Conservation (phyloP, 495 filamentous ascomycete species). For the Talaromyces trachyspermus region DNA sequence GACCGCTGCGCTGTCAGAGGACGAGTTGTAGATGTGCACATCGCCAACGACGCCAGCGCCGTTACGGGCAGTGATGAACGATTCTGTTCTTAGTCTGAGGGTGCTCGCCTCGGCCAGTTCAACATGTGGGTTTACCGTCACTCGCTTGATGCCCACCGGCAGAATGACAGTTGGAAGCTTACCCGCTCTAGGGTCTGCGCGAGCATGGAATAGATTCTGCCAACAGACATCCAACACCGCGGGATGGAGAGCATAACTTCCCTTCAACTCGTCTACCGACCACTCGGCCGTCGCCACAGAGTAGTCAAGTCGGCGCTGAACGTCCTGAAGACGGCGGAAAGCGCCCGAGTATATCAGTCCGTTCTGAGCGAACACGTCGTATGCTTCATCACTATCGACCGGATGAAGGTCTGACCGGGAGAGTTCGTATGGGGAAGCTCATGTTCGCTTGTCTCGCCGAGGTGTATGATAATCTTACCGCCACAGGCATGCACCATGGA, state of each 20-base stretch:
- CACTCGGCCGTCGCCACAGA: conserved; percentile 26
- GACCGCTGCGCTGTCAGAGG: too few species aligned
- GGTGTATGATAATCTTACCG: neutral
- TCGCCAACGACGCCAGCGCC: too few species aligned
- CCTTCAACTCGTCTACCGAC: neutral
- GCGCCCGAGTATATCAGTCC: conserved; percentile 25
- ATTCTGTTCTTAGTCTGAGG: too few species aligned
- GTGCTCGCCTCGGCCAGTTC: too few species aligned
- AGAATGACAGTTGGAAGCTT: neutral
- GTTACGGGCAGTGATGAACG: too few species aligned
- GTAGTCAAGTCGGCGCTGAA: conserved; percentile 19
- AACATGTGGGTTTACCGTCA: conserved; percentile 32
- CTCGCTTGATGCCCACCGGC: conserved; percentile 33
- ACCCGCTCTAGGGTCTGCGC: neutral
- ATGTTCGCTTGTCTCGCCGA: neutral
- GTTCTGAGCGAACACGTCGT: conserved; percentile 25
- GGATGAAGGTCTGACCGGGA: neutral
- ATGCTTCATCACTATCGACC: conserved; percentile 26
- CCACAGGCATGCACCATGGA: neutral
- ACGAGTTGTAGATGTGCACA: too few species aligned
- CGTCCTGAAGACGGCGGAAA: conserved; percentile 17
- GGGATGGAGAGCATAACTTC: conserved; percentile 28
- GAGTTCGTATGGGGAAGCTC: neutral
- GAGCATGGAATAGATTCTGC: conserved; percentile 35
- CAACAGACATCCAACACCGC: conserved; percentile 41